Evolutionary conservation across 345 rosid genomes (phyloP), one percentile per base, ranked within the genome.

Genomic region (Syzygium oleosum): DNA sequence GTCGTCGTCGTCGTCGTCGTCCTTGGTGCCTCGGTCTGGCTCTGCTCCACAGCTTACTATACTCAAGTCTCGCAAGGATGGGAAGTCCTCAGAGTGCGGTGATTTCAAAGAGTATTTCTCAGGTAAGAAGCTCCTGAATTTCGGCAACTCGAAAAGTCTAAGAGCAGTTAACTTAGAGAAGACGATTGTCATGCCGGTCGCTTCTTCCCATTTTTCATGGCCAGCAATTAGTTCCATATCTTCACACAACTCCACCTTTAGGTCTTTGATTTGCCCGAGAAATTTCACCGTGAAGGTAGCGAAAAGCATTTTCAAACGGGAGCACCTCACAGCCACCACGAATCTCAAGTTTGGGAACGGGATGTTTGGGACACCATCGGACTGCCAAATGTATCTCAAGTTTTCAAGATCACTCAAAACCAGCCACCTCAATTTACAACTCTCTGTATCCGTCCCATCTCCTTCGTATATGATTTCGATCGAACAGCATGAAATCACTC

Each of bases 361-460:
- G 19, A 61, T 0, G 4, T n/a, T 27, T 2, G 34, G 68, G 68
- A n/a, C 17, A 61, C 19, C 2, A 2, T n/a, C 5, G 7, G 9
- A 61, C 8, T n/a, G 4, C 73, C 73, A n/a, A 61, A 61, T n/a
- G 9, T 6, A 8, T 0, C 73, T n/a, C 73, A n/a, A n/a, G 34
- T 13, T 61, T 61, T n/a, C 8, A 0, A 61, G 73, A 61, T 6
- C 9, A 0, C 0, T 0, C 34, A 61, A n/a, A 61, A 1, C 2
- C 15, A 61, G 1, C 2, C 34, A 12, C 1, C 1, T 61, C 73
- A 61, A 1, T 61, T n/a, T n/a, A 6, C 0, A 17, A 27, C 73
- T 27, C 17, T 27, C 12, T 1, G 2, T n/a, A 13, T 13, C 0
- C 6, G 17, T 61, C 65, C 65, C 68, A 5, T 61, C 68, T 5